Evolutionary conservation across 108 stramenopile species (phyloP).

Genomic region (Cyclotella baltica): DNA sequence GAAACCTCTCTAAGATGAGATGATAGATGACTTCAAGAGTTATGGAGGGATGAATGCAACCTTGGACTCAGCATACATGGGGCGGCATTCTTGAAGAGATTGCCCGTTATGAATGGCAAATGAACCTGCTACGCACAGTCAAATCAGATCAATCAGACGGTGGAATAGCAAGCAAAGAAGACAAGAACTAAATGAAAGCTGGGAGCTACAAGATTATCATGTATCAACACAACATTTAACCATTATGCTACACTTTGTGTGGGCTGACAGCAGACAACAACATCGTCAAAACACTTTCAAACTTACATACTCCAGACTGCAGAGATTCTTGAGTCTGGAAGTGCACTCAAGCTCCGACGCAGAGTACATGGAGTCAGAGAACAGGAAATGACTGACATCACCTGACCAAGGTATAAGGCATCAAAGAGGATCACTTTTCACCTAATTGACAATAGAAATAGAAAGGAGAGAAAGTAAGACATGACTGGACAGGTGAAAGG

Average conservation of each 20-base stretch:
- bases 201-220: too few relatives aligned
- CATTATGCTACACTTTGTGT: too few relatives aligned
- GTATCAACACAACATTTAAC: too few relatives aligned
- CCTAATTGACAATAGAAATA: constrained; percentile 21
- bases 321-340: neutral
- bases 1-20: constrained; percentile 11
- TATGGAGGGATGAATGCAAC: constrained; percentile 5
- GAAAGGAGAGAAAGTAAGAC: constrained; percentile 21
- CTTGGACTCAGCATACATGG: constrained; percentile 32
- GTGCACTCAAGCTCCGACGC: neutral
- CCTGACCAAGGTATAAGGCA: constrained; percentile 14
- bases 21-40: constrained; percentile 22
- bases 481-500: neutral
- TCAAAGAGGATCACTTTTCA: constrained; percentile 13
- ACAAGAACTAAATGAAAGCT: neutral
- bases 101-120: constrained; percentile 17
- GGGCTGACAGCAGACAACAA: too few relatives aligned
- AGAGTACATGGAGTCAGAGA: neutral
- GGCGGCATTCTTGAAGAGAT: constrained; percentile 18
- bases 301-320: constrained; percentile 15
- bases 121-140: constrained; percentile 16
- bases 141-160: constrained; percentile 7
- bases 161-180: neutral
- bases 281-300: constrained; percentile 7
- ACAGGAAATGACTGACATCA: neutral